These are phyloP conservation scores for Gautieria morchelliformis DNA, from an alignment of 768 basidiomycete genomes.

Conservation along the genomic window DNA sequence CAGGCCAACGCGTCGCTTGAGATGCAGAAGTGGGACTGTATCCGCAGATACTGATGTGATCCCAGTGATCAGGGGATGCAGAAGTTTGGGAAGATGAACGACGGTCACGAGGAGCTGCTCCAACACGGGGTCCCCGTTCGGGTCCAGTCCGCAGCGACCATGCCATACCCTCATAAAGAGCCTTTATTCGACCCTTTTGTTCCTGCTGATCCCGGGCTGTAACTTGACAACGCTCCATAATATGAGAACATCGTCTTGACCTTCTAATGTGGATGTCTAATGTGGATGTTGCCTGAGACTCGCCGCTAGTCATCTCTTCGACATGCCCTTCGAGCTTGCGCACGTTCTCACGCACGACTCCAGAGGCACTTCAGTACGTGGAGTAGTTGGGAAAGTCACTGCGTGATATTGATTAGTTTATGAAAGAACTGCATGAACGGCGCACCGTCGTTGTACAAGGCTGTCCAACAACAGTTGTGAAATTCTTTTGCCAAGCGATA, in stretches of 20 bases:
- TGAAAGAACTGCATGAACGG: neutral
- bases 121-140: constrained; percentile 46
- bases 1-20: constrained; percentile 92
- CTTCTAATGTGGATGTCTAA: too few relatives aligned
- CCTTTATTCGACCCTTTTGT: constrained; percentile 92
- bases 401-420: constrained; percentile 8
- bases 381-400: constrained; percentile 99
- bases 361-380: constrained; percentile 89
- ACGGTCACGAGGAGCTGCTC: constrained; percentile 44
- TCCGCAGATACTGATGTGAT: constrained; percentile 70
- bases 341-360: constrained; percentile 92
- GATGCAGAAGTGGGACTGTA: constrained; percentile 87
- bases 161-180: constrained; percentile 93
- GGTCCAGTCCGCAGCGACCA: constrained; percentile 79
- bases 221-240: constrained; percentile 97
- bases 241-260: constrained; percentile 93
- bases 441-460: constrained; percentile 94
- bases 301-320: constrained; percentile 95
- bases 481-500: constrained; percentile 96
- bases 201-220: constrained; percentile 96
- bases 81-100: constrained; percentile 95
- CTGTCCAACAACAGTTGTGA: constrained; percentile 75
- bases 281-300: constrained; percentile 80
- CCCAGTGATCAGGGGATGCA: constrained; percentile 78
- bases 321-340: constrained; percentile 97